These are phyloP conservation scores for Avicennia marina DNA, from an alignment of 257 asterid genomes.

Conservation along the genomic window DNA sequence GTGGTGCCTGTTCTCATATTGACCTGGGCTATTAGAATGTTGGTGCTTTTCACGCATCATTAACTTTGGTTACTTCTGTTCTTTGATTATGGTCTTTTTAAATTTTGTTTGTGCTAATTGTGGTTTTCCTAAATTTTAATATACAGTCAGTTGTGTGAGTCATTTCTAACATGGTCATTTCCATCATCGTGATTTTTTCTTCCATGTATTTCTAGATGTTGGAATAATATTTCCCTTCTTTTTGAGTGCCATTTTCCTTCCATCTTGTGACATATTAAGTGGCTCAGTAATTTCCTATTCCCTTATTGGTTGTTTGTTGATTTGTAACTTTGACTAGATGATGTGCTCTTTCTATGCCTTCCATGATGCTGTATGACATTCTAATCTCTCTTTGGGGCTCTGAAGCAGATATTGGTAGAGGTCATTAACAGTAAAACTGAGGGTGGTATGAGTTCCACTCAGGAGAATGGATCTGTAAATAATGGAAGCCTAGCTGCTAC, in stretches of 20 bases:
- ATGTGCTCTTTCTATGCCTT: conserved; percentile 14
- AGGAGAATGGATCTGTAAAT: conserved; percentile 61
- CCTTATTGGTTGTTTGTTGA: conserved; percentile 7
- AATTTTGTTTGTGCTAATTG: not conserved
- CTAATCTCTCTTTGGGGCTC: conserved; percentile 22
- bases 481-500: conserved; percentile 53
- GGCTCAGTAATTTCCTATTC: not conserved
- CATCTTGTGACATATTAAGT: conserved; percentile 4
- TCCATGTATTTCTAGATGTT: conserved; percentile 4
- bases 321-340: conserved; percentile 19
- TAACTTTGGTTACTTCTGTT: not conserved
- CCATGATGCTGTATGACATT: conserved; percentile 21
- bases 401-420: conserved; percentile 84
- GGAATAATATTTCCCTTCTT: not conserved
- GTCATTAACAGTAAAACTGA: conserved; percentile 40
- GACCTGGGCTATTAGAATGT: not conserved
- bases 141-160: not conserved
- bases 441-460: conserved; percentile 42
- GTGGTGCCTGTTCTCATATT: not conserved
- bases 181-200: not conserved
- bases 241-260: not conserved
- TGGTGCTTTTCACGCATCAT: conserved; percentile 2
- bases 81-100: not conserved
- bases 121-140: no score
- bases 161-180: not conserved